These are phyloP conservation scores for Candida broadrunensis DNA, from an alignment of 805 yeast species.

Conservation along the genomic window DNA sequence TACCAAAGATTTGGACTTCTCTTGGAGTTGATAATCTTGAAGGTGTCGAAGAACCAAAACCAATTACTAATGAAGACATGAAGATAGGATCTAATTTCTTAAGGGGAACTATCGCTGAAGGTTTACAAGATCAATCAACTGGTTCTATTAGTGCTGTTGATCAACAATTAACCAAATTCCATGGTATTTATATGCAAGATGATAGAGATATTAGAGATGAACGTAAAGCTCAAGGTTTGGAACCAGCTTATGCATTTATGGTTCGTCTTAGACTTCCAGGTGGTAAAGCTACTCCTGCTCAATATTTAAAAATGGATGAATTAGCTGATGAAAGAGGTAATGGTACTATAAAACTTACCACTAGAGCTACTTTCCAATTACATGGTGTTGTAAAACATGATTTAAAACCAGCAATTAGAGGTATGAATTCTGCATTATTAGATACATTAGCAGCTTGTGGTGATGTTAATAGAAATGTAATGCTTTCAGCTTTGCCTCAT, in stretches of 20 bases:
- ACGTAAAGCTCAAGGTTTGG: constrained; percentile 87
- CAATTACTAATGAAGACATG: constrained; percentile 93
- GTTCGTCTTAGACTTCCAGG: constrained; percentile 94
- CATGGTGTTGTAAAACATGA: constrained; percentile 93
- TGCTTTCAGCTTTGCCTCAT: constrained; percentile 84
- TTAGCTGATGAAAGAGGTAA: constrained; percentile 82
- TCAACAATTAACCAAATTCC: constrained; percentile 94
- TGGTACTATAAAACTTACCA: constrained; percentile 90
- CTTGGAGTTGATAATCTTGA: constrained; percentile 81
- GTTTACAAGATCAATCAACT: constrained; percentile 73
- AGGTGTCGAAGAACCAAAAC: constrained; percentile 87
- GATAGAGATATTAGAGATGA: constrained; percentile 95
- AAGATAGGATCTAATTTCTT: constrained; percentile 81
- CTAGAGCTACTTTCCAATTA: constrained; percentile 95
- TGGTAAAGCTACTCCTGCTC: constrained; percentile 81
- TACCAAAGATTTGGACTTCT: constrained; percentile 78
- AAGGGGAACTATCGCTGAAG: constrained; percentile 92
- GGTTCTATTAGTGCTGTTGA: constrained; percentile 90
- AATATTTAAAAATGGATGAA: constrained; percentile 84
- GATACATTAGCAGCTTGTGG: constrained; percentile 98
- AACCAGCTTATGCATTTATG: constrained; percentile 97
- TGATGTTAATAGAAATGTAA: constrained; percentile 95
- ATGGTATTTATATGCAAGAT: constrained; percentile 98
- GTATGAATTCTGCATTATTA: constrained; percentile 84
- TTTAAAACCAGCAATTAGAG: constrained; percentile 86